Percentiles rank a stretch among this genome's conserved stretches.
phyloP scores from a whole-genome alignment of 2,329 filamentous ascomycete genomes.

The Ceratocystis cacaofunesta region DNA sequence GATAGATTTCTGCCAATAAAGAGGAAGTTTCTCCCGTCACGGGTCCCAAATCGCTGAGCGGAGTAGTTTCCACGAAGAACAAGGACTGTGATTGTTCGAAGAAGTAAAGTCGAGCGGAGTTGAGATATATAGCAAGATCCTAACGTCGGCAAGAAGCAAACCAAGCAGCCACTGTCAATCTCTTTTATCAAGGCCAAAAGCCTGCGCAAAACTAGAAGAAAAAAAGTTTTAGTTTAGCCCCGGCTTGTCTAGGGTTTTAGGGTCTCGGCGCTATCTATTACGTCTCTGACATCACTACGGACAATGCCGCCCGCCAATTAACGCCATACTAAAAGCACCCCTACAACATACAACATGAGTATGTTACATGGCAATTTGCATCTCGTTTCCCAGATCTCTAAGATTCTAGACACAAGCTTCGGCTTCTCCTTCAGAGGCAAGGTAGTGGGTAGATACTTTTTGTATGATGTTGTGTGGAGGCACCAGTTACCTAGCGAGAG shows the following conservation, averaged over 20 bases:
- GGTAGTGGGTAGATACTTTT: not conserved
- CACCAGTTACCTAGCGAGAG: not conserved
- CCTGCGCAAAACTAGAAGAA: not conserved
- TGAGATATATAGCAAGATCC: too few relatives aligned
- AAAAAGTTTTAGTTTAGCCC: not conserved
- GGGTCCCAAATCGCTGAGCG: not conserved
- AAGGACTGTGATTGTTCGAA: not conserved
- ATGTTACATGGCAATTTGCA: not conserved
- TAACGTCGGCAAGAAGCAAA: not conserved
- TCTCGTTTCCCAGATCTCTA: not conserved
- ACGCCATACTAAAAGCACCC: not conserved
- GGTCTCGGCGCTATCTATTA: not conserved
- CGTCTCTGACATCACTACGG: not conserved
- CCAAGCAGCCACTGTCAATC: not conserved
- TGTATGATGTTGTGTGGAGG: not conserved
- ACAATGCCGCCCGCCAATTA: not conserved
- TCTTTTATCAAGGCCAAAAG: not conserved
- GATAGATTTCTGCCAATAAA: too few relatives aligned
- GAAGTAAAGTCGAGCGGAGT: too few relatives aligned
- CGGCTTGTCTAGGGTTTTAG: not conserved
- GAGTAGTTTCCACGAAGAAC: not conserved
- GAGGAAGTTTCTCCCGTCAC: not conserved
- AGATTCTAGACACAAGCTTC: not conserved
- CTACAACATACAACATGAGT: too few relatives aligned
- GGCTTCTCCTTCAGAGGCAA: not conserved